Conservation (phyloP, 441 rosid genomes). For the Theobroma grandiflorum region DNA sequence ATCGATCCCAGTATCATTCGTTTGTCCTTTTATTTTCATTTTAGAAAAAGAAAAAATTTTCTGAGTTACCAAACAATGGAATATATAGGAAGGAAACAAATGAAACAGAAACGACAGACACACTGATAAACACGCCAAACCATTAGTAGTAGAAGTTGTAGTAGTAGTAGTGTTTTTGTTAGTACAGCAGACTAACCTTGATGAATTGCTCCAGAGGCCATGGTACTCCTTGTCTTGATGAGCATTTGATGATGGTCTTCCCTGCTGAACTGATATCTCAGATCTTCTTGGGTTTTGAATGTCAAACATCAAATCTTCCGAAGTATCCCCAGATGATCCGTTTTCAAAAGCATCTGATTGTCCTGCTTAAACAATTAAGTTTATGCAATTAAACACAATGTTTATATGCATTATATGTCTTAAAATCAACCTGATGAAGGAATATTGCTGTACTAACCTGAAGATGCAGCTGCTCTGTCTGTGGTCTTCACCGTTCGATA, state of each 20-base stretch:
- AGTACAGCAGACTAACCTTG: constrained; percentile 58
- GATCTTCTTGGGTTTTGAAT: constrained; percentile 61
- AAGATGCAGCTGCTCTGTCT: constrained; percentile 82
- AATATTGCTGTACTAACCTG: constrained; percentile 52
- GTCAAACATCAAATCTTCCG: constrained; percentile 81
- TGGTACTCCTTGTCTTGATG: constrained; percentile 56
- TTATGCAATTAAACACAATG: background rate
- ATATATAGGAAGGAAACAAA: constrained; percentile 8
- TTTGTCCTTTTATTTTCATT: background rate
- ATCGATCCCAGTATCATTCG: constrained; percentile 12
- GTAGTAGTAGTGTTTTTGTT: background rate
- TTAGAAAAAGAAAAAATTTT: background rate
- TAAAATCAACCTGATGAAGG: background rate
- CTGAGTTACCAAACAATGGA: constrained; percentile 16
- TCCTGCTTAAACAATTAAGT: constrained; percentile 31
- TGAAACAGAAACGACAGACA: constrained; percentile 13
- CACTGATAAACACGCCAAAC: background rate
- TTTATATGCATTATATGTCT: background rate
- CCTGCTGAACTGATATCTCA: constrained; percentile 58
- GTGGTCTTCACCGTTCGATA: constrained; percentile 96
- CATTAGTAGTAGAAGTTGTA: background rate
- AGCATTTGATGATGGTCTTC: constrained; percentile 48
- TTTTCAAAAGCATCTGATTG: constrained; percentile 71
- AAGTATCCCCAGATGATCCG: constrained; percentile 79
- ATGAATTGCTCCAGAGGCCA: constrained; percentile 82